phyloP scores from a whole-genome alignment of 2,329 filamentous ascomycete species.

The Cytospora piceicola region DNA sequence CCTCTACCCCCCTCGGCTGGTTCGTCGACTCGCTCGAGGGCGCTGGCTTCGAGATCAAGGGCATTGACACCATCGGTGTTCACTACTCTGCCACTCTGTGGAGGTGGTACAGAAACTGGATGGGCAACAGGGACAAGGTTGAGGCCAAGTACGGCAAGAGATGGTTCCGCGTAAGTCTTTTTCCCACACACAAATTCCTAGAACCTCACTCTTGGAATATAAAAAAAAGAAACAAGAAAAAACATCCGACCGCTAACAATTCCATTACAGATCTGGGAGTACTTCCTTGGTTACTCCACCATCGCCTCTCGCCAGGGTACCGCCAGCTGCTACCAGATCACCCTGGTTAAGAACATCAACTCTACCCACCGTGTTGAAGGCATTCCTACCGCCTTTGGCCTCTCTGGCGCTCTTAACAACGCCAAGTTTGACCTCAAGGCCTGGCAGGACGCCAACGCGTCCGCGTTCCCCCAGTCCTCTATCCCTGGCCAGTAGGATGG shows the following conservation, averaged over 20 bases:
- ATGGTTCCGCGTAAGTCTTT: conserved; percentile 82
- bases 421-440: conserved; percentile 42
- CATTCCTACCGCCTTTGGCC: conserved; percentile 68
- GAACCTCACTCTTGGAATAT: no score
- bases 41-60: conserved; percentile 89
- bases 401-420: conserved; percentile 60
- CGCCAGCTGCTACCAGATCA: conserved; percentile 87
- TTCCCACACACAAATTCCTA: conserved; percentile 8
- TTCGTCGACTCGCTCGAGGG: conserved; percentile 84
- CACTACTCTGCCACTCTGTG: conserved; percentile 97
- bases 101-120: conserved; percentile 99
- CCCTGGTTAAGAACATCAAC: conserved; percentile 88
- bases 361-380: conserved; percentile 81
- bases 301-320: conserved; percentile 83
- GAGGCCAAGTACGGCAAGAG: conserved; percentile 91
- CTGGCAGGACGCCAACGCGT: conserved; percentile 40
- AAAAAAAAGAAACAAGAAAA: no score
- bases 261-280: conserved; percentile 79
- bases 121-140: conserved; percentile 90
- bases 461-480: conserved; percentile 37
- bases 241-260: conserved; percentile 6
- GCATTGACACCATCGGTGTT: conserved; percentile 88
- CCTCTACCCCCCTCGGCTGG: conserved; percentile 88
- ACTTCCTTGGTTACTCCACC: conserved; percentile 83
- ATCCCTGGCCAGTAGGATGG: conserved; percentile 35